Evolutionary conservation across 805 yeast species (phyloP).

Genomic region (Lipomyces yamanashiensis): DNA sequence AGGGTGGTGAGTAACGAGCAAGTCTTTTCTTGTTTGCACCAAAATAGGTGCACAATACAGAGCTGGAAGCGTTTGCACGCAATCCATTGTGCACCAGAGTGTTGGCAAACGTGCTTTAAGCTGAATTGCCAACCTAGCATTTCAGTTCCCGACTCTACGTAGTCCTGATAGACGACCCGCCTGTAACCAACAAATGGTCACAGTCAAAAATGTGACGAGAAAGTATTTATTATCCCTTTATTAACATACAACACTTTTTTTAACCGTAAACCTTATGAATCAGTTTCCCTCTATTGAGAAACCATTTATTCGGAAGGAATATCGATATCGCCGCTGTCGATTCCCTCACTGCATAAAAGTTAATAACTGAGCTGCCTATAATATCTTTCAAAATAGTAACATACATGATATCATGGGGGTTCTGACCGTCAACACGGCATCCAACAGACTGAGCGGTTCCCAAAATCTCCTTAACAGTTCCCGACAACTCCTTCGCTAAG

Average conservation of each 20-base stretch:
- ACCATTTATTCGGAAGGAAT: slow-evolving; percentile 37
- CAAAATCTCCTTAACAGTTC: slow-evolving; percentile 97
- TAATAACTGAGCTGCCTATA: background rate
- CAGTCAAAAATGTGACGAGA: background rate
- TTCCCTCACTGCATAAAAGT: slow-evolving; percentile 65
- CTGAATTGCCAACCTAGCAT: background rate
- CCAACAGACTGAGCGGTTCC: slow-evolving; percentile 99
- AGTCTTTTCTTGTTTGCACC: slow-evolving; percentile 78
- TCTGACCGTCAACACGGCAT: slow-evolving; percentile 98
- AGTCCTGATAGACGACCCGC: background rate
- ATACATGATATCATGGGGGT: slow-evolving; percentile 93
- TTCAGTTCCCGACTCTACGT: slow-evolving; percentile 1
- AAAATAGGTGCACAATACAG: slow-evolving; percentile 80
- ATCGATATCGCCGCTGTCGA: slow-evolving; percentile 97
- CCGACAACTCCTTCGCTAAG: slow-evolving; percentile 95
- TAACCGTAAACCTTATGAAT: slow-evolving; percentile 12
- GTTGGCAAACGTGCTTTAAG: slow-evolving; percentile 71
- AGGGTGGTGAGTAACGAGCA: slow-evolving; percentile 77
- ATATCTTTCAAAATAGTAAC: background rate
- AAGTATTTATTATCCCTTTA: slow-evolving; percentile 22
- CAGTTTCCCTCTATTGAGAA: slow-evolving; percentile 13
- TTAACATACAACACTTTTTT: slow-evolving; percentile 30
- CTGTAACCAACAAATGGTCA: background rate
- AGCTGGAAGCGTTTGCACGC: background rate
- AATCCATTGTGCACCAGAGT: slow-evolving; percentile 78